Base-by-base conservation (phyloP, 2,329 filamentous ascomycete genomes). In the Xylariomycetidae sp. region DNA sequence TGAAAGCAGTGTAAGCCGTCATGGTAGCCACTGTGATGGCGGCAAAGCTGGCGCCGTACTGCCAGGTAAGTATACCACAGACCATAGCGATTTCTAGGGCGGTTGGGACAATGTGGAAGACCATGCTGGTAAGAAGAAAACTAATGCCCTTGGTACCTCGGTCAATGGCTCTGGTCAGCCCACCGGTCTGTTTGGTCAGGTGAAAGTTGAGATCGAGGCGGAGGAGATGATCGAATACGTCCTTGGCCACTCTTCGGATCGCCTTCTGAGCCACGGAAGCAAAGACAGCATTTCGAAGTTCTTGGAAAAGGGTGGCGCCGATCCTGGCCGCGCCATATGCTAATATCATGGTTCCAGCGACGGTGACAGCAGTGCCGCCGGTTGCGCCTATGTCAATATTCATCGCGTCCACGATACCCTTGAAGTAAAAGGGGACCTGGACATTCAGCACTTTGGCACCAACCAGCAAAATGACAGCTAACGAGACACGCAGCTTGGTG, bases 351-450 rank as follows among this genome's bases (percentile, higher is more conserved):
- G 86, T 84, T 4, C 92, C 90, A 9, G 88, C 92, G 6, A 95
- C 82, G 0, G 88, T 88, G 33, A 82, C 85, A 17, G 88, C 89
- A 0, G 88, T 95, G 6, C 88, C 89, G n/a, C 88, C 90, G 5
- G 86, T 66, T 12, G 83, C 74, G n/a, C 78, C 75, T 56, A 95
- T 82, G 60, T 98, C 92, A 48, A 98, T 77, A 59, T 98, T 98
- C 88, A 98, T 95, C 14, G 87, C 81, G 61, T 98, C 94, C 26
- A 98, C 87, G 45, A 98, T 97, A 61, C 69, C 89, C 70, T 97
- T 97, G 70, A 98, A 98, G 70, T 96, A 98, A 58, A 98, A 98
- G 0, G 92, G 92, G 29, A 98, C 88, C 66, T 98, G 88, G 12
- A 98, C 92, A 60, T 97, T 98, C 53, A 98, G 70, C 30, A 94